Evolutionary conservation across 371 early-diverging fungal species (phyloP), one percentile per base, ranked within the genome.

Genomic region (Haplosporangium sp.): DNA sequence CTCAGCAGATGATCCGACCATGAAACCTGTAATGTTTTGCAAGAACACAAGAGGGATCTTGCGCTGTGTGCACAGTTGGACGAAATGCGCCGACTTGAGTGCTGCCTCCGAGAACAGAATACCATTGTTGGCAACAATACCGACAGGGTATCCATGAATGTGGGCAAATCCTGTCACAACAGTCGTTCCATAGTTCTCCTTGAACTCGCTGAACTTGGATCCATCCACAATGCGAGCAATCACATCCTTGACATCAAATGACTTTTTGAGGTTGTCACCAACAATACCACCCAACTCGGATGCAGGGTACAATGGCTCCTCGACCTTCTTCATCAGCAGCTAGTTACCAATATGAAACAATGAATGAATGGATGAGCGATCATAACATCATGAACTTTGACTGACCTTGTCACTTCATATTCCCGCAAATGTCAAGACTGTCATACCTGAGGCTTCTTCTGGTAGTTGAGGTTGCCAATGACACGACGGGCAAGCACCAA

Each of bases 91-190:
- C 43, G 98, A 98, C 85, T 99, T 99, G 54, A 97, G 80, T 14
- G 99, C 96, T 11, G 96, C 91, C 81, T 99, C 99, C 8, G 96
- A 94, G 80, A 98, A 98, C 56, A 99, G 83, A 48, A 99, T 95
- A 62, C 99, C 98, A 74, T 99, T 98, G 85, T 99, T 99, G 74
- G 97, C 98, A n/a, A 99, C 87, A 63, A 99, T 95, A 69, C 98
- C 99, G 14, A 99, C 95, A 7, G 96, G 97, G 68, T 92, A 89
- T 12, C 99, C 99, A 66, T 97, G 91, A 40, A 99, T 89, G 61
- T 92, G 92, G 9, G 98, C 95, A 82, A 98, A 98, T 29, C 98
- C 96, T 40, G 98, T 98, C 36, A 98, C 94, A 23, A 99, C 87
- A 18, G 95, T 89, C 1, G 94, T 93, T 47, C 98, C 99, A 74